Base-by-base conservation (phyloP, 2,329 filamentous ascomycete genomes). In the Metarhizium robertsii region DNA sequence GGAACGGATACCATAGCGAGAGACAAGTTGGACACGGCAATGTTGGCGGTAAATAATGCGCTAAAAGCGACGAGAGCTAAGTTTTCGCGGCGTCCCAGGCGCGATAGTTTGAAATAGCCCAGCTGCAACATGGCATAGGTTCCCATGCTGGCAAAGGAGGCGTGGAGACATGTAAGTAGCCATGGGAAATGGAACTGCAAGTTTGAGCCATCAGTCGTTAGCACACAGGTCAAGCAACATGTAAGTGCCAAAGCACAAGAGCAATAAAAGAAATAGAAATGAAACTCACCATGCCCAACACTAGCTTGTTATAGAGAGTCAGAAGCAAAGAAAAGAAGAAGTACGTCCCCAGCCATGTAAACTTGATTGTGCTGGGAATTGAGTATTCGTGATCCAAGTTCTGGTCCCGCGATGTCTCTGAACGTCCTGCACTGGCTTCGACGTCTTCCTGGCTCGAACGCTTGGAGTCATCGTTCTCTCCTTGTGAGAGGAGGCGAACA, bases 11-110 rank as follows among this genome's bases (percentile, higher is more conserved):
- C 81, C 75, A 82, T 76, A 58, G 71, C 73, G 42, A 84, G 73
- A n/a, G 81, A 84, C 29, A 83, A 73, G 67, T 84, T 84, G n/a
- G 79, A 83, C 49, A 83, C 77, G 56, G 81, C 81, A 61, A 85
- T 84, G 67, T 85, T 85, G 65, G 81, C 73, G 16, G 81, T 84
- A 67, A 83, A 85, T 7, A 85, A 74, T 45, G 78, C 72, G 40
- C 81, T 84, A 66, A 85, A 85, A 50, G 77, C 73, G 36, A 81
- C 68, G 45, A 84, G 73, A n/a, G 76, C 73, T 46, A 80, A 65
- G 65, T 81, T 77, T 64, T 84, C 80, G 34, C 73, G 75, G 34
- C 72, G 71, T 3, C 73, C 74, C 43, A 85, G 70, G 55, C 74
- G 73, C 11, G 79, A 78, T 53, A 80, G 69, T 61, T 74, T 75